phyloP scores from a whole-genome alignment of 2,329 filamentous ascomycete species.

The Arthrobotrys musiformis region DNA sequence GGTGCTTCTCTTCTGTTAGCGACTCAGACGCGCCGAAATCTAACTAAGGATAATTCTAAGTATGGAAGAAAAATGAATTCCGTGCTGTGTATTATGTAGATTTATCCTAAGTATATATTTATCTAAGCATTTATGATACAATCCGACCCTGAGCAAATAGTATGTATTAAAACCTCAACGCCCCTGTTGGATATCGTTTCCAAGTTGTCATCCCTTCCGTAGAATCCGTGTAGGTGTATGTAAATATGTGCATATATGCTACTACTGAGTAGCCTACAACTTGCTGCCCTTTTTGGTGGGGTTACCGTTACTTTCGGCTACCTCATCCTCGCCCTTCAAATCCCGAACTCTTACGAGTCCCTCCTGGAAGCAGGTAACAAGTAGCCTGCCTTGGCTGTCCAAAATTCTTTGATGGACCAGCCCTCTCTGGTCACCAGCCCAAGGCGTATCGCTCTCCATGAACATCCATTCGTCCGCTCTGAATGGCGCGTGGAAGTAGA shows the following conservation, averaged over 20 bases:
- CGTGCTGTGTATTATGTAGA: not conserved
- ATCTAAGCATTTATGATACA: not conserved
- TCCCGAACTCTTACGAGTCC: constrained; percentile 62
- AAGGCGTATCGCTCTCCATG: constrained; percentile 75
- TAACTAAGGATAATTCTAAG: too few relatives aligned
- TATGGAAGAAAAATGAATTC: too few relatives aligned
- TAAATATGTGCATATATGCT: not conserved
- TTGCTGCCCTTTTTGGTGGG: constrained; percentile 37
- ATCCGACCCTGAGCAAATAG: not conserved
- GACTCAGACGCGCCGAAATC: too few relatives aligned
- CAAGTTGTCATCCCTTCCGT: not conserved
- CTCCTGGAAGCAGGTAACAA: constrained; percentile 85
- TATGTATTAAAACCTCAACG: constrained; percentile 8
- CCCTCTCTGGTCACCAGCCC: constrained; percentile 80
- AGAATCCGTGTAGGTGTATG: not conserved
- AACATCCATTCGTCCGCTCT: constrained; percentile 64
- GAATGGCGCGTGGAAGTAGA: constrained; percentile 68
- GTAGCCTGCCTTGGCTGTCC: constrained; percentile 74
- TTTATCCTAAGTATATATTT: not conserved
- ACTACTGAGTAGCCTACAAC: constrained; percentile 3
- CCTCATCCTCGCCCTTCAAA: constrained; percentile 54
- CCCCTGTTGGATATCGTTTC: not conserved
- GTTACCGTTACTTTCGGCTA: constrained; percentile 2
- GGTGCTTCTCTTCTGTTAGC: too few relatives aligned
- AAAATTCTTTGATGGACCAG: constrained; percentile 81